phyloP scores from a whole-genome alignment of 78 protist species.

The Isochrysis galbana region DNA sequence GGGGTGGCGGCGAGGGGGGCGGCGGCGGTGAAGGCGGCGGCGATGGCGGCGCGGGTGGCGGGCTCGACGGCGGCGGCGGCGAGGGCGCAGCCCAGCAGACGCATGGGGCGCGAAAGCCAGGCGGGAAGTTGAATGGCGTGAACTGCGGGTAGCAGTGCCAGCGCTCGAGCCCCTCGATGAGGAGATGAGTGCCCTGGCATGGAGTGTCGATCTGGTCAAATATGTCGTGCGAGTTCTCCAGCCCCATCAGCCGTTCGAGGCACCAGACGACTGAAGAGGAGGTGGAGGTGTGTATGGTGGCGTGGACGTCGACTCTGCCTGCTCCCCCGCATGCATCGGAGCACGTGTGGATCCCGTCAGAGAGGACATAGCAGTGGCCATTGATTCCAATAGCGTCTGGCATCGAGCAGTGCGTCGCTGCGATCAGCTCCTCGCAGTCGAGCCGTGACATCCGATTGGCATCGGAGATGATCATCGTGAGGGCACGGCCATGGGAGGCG shows the following conservation, averaged over 20 bases:
- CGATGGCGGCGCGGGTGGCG: background rate
- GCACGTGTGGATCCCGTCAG: background rate
- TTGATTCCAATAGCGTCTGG: background rate
- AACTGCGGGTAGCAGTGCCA: constrained; percentile 18
- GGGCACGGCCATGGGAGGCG: too few species aligned
- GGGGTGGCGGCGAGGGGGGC: background rate
- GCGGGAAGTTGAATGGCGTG: background rate
- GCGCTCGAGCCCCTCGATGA: background rate
- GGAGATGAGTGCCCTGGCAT: background rate
- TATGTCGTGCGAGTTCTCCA: background rate
- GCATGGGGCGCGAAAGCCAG: background rate
- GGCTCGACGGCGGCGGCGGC: background rate
- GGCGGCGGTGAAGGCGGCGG: background rate
- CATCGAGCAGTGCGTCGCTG: background rate
- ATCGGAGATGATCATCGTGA: too few species aligned
- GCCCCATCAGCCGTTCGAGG: background rate
- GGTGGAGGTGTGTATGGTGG: background rate
- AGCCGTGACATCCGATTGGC: too few species aligned
- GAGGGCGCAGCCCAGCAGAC: background rate
- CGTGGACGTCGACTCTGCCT: background rate
- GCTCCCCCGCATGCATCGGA: background rate
- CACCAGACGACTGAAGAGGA: background rate
- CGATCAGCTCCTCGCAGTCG: too few species aligned
- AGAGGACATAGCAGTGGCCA: background rate
- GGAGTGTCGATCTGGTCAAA: background rate